These are phyloP conservation scores for Aspergillus ellipticus DNA, from an alignment of 495 filamentous ascomycete species.

Conservation along the genomic window DNA sequence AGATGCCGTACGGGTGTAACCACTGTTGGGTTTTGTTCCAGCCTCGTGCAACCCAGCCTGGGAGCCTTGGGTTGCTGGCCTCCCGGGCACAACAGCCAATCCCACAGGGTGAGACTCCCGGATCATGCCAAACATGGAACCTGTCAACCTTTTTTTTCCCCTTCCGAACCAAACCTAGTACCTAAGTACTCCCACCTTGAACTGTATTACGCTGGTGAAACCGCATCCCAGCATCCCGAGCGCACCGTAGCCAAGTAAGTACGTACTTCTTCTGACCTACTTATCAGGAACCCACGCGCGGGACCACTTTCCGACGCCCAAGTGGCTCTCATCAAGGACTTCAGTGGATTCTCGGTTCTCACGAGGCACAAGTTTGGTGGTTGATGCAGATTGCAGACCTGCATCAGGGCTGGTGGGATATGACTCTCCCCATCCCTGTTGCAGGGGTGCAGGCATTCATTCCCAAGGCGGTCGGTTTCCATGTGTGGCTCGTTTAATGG, in stretches of 20 bases:
- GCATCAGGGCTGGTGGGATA: constrained; percentile 1
- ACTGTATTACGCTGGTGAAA: too few species aligned
- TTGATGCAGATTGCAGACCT: neutral
- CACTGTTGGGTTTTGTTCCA: neutral
- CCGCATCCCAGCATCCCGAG: neutral
- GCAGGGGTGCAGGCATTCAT: constrained; percentile 7
- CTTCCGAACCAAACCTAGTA: neutral
- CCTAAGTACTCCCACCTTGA: too few species aligned
- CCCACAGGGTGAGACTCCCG: too few species aligned
- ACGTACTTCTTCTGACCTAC: too few species aligned
- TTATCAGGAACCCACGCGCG: constrained; percentile 10
- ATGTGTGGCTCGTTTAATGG: neutral
- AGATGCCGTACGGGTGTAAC: neutral
- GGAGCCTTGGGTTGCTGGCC: too few species aligned
- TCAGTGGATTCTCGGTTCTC: neutral
- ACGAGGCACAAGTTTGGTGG: neutral
- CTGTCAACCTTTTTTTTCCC: neutral
- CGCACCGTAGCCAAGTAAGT: too few species aligned
- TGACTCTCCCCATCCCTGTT: constrained; percentile 10
- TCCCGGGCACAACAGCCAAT: neutral
- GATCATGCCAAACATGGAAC: neutral
- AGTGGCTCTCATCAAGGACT: neutral
- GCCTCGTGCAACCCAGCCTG: neutral
- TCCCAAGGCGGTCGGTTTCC: too few species aligned
- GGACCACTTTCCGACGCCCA: constrained; percentile 18